phyloP scores from a whole-genome alignment of 257 asterid species.

The Nicotiana obtusifolia region DNA sequence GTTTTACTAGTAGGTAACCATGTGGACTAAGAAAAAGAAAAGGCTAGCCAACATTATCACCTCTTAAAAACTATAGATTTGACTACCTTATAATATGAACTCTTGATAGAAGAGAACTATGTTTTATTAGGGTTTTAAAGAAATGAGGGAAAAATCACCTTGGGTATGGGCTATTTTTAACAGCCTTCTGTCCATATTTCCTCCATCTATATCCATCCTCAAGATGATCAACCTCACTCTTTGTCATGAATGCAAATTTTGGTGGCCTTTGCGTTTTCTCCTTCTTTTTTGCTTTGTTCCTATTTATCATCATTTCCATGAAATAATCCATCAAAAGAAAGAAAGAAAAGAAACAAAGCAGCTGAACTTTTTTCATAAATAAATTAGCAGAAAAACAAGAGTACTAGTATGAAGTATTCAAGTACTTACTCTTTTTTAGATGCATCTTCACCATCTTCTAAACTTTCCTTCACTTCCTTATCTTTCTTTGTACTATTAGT shows the following conservation, averaged over 20 bases:
- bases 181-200: conserved; percentile 86
- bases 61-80: neutral
- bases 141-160: conserved; percentile 28
- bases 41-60: neutral
- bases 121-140: neutral
- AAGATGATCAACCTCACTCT: conserved; percentile 82
- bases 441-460: conserved; percentile 38
- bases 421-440: conserved; percentile 52
- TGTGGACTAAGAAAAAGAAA: neutral
- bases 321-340: neutral
- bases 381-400: neutral
- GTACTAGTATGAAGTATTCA: too few relatives aligned
- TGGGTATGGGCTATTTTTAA: conserved; percentile 83
- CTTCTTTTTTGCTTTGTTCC: conserved; percentile 62
- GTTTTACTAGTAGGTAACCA: neutral
- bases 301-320: neutral
- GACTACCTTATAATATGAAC: neutral
- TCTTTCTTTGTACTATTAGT: conserved; percentile 20
- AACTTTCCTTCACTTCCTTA: conserved; percentile 21
- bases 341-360: neutral
- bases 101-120: neutral
- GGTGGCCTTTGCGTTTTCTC: conserved; percentile 63
- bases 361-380: neutral
- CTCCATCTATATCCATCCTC: conserved; percentile 94
- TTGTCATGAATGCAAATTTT: conserved; percentile 82